A percentile compares a stretch with the other conserved stretches of the same genome.
phyloP scores from a whole-genome alignment of 768 basidiomycete species.

The Termitomyces bulborhizus region DNA sequence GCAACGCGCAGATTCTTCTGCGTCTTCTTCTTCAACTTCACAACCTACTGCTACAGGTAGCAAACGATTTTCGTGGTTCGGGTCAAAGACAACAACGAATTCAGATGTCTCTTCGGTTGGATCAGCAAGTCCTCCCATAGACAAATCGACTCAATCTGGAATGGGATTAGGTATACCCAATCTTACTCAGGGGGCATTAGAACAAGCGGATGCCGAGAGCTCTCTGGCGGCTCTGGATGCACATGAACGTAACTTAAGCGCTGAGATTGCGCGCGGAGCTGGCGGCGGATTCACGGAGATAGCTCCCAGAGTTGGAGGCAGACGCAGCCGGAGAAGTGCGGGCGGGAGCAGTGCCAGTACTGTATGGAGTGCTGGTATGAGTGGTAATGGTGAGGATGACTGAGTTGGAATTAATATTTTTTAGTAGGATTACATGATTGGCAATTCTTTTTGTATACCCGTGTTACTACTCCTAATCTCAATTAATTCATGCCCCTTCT shows the following conservation, averaged over 20 bases:
- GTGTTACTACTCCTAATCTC: neutral
- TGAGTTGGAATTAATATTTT: conserved; percentile 1
- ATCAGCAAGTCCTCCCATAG: conserved; percentile 35
- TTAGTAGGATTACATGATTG: neutral
- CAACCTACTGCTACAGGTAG: conserved; percentile 25
- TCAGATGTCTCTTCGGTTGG: conserved; percentile 45
- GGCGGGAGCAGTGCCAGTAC: conserved; percentile 73
- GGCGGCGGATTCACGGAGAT: conserved; percentile 79
- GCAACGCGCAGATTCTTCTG: conserved; percentile 14
- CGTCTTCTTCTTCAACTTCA: conserved; percentile 18
- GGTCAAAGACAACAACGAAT: conserved; percentile 33
- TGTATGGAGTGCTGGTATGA: conserved; percentile 85
- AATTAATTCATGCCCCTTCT: neutral
- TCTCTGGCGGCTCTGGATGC: conserved; percentile 74
- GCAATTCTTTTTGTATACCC: conserved; percentile 5
- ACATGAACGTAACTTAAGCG: conserved; percentile 65
- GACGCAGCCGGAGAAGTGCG: conserved; percentile 53
- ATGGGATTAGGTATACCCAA: conserved; percentile 33
- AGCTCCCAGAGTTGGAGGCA: conserved; percentile 43
- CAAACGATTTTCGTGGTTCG: conserved; percentile 70
- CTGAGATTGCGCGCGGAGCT: conserved; percentile 70
- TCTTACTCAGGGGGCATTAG: conserved; percentile 70
- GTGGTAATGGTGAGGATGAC: conserved; percentile 45
- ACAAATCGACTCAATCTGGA: conserved; percentile 17
- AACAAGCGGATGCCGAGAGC: conserved; percentile 74